These are phyloP conservation scores for Crassisporium funariophilum DNA, from an alignment of 768 basidiomycete species.

Conservation along the genomic window DNA sequence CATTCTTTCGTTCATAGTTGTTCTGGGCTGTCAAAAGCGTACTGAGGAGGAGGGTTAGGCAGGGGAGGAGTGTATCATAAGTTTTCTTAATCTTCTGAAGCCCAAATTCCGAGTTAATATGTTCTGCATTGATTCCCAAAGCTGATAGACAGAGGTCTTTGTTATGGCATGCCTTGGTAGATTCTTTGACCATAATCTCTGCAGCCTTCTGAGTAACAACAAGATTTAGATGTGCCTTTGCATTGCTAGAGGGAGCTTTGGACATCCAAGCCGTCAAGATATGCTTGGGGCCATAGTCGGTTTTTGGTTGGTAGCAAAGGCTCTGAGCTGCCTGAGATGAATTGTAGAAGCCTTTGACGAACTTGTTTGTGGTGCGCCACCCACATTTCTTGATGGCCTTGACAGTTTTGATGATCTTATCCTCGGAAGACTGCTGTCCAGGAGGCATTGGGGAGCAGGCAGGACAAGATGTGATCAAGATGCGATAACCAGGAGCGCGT, in stretches of 20 bases:
- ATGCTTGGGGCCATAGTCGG: background rate
- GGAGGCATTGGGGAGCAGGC: no score
- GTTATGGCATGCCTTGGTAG: background rate
- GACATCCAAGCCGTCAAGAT: background rate
- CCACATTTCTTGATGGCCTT: background rate
- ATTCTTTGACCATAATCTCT: background rate
- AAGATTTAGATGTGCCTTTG: background rate
- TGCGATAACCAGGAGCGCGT: no score
- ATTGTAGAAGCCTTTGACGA: background rate
- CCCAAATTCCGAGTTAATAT: background rate
- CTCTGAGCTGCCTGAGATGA: background rate
- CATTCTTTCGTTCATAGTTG: background rate
- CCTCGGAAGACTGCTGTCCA: no score
- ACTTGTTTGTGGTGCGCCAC: background rate
- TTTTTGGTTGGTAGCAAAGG: background rate
- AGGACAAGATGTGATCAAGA: no score
- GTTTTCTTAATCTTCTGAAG: background rate
- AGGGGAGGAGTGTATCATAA: background rate
- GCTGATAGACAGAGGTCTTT: background rate
- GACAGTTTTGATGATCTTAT: no score
- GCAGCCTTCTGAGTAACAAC: background rate
- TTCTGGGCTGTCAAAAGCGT: background rate
- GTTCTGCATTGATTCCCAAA: background rate
- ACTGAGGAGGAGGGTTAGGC: background rate
- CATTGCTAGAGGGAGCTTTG: background rate